Evolutionary conservation across 2,329 filamentous ascomycete genomes (phyloP).

Genomic region (Verticillium zaregamsianum): DNA sequence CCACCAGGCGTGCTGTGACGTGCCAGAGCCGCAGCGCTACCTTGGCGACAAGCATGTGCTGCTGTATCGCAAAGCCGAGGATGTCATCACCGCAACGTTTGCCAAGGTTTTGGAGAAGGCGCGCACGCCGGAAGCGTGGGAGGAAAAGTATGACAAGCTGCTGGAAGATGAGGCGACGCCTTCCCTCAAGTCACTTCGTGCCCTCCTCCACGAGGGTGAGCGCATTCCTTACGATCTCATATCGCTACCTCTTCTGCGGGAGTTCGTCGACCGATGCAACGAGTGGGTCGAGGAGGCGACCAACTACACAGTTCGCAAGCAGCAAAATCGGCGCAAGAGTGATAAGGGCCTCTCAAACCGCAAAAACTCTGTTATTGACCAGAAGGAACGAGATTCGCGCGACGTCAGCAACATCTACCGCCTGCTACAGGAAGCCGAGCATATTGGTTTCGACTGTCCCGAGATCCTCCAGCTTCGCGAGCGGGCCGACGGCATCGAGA

Average conservation of each 20-base stretch:
- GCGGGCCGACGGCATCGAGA: conserved; percentile 76
- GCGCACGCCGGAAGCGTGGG: conserved; percentile 80
- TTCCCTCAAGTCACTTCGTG: conserved; percentile 79
- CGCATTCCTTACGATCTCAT: conserved; percentile 88
- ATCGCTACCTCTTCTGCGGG: conserved; percentile 74
- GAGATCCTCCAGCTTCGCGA: conserved; percentile 85
- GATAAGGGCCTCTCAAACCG: conserved; percentile 80
- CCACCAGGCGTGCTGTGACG: conserved; percentile 73
- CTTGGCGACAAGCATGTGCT: conserved; percentile 68
- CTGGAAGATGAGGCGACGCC: conserved; percentile 82
- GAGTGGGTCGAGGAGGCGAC: conserved; percentile 98
- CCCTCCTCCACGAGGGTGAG: conserved; percentile 86
- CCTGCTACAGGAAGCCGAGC: conserved; percentile 77
- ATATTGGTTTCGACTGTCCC: conserved; percentile 87
- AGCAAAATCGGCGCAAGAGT: conserved; percentile 93
- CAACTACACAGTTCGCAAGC: conserved; percentile 93
- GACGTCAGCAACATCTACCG: conserved; percentile 86
- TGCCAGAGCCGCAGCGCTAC: conserved; percentile 62
- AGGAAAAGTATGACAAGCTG: conserved; percentile 80
- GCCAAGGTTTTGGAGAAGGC: conserved; percentile 84
- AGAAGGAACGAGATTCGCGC: conserved; percentile 83
- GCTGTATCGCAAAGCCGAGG: conserved; percentile 71
- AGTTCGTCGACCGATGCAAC: conserved; percentile 93
- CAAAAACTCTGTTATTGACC: conserved; percentile 50
- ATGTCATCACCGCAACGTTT: conserved; percentile 61